A percentile compares a stretch with the other conserved stretches of the same genome.
Conservation (phyloP, 2,329 filamentous ascomycete species). For the Setomelanomma holmii region DNA sequence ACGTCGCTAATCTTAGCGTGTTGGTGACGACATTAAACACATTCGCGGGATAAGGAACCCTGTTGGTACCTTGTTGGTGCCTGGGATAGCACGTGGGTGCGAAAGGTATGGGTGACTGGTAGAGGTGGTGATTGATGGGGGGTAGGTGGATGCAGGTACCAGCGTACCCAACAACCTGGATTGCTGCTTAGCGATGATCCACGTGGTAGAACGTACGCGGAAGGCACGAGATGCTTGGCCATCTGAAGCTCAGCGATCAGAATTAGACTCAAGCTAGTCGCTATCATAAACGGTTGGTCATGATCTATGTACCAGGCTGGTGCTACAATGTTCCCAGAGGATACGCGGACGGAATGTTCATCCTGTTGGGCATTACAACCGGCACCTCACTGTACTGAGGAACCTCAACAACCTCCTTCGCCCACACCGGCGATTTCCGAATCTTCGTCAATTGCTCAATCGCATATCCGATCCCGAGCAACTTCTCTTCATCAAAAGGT, state of each 20-base stretch:
- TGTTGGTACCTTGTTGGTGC: background rate
- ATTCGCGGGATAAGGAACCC: background rate
- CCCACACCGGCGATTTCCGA: slow-evolving; percentile 58
- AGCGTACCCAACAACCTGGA: background rate
- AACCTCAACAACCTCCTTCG: slow-evolving; percentile 49
- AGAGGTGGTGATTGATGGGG: background rate
- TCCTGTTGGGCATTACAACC: slow-evolving; percentile 51
- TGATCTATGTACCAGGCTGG: too few relatives aligned
- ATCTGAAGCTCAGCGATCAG: too few relatives aligned
- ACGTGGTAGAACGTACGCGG: too few relatives aligned
- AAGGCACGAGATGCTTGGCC: too few relatives aligned
- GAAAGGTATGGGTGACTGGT: background rate
- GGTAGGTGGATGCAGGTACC: background rate
- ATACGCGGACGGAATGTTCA: slow-evolving; percentile 56
- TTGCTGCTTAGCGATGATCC: background rate
- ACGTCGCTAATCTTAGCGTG: background rate
- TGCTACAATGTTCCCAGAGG: slow-evolving; percentile 53
- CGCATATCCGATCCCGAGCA: slow-evolving; percentile 62
- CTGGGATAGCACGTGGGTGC: background rate
- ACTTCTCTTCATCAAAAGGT: slow-evolving; percentile 62
- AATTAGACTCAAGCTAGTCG: too few relatives aligned
- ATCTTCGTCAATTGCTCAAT: slow-evolving; percentile 57
- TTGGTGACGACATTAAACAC: background rate
- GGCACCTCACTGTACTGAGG: slow-evolving; percentile 55
- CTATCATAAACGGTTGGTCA: too few relatives aligned